Base-by-base conservation (phyloP, 2,329 filamentous ascomycete genomes). In the Scopulariopsis brevicaulis region DNA sequence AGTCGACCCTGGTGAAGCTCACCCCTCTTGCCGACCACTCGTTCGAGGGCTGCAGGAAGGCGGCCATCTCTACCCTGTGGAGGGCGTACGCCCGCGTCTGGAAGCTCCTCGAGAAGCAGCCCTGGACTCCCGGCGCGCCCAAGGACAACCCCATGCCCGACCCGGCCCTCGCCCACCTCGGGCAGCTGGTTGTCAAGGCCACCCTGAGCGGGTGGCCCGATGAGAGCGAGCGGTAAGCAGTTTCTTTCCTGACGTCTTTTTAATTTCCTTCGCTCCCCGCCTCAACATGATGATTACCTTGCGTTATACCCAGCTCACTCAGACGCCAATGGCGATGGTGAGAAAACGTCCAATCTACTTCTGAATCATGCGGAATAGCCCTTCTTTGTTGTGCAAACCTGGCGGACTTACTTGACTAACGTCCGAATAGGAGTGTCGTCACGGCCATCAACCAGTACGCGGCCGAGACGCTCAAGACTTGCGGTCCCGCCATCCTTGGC, bases 291-390 rank as follows among this genome's bases (percentile, higher is more conserved):
- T 96, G 91, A 96, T 75, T 79, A 82, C 78, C 74, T 77, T 83
- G 85, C 89, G 90, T 92, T 92, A 93, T 83, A 93, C 93, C 91
- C 92, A 96, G 92, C 92, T 96, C 93, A 96, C 92, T 96, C 90
- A 89, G 88, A 97, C 86, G 86, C 89, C 76, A 81, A 75, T 84
- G 88, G 84, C 84, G 76, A 85, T 96, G 90, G 88, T 90, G 90
- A 86, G 86, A 94, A 95, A 75, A 78, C 90, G 73, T 73, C 62
- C 72, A 66, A 74, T 74, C 72, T 70, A 67, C 67, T 67, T 63
- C 69, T 71, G 68, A 70, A 65, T 64, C 61, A 63, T 64, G 64
- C 56, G 62, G 64, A 43, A 57, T 62, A 58, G 63, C 64, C 62
- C 60, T 65, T 62, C 51, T 56, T 60, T 25, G n/a, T 25, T 56